Percentiles rank a stretch among this genome's conserved stretches.
phyloP scores from a whole-genome alignment of 306 rosid species.

The Notholithocarpus densiflorus region DNA sequence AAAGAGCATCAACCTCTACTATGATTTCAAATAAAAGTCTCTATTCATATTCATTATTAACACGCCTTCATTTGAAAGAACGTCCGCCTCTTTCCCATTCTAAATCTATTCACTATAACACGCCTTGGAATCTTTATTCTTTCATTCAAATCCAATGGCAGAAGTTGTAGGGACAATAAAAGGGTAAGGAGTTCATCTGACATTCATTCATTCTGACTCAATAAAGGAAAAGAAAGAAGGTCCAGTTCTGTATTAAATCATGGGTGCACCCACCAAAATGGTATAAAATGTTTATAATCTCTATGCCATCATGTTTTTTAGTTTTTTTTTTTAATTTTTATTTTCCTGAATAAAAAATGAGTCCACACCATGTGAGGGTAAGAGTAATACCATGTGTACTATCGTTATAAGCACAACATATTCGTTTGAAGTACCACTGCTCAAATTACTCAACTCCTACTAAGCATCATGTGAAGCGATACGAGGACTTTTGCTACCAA shows the following conservation, averaged over 20 bases:
- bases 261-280: background rate
- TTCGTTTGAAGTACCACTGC: no score
- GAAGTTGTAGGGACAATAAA: background rate
- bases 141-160: background rate
- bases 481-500: fast-evolving
- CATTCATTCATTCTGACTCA: background rate
- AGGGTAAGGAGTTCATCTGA: background rate
- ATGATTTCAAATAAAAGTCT: background rate
- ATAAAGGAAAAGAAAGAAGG: background rate
- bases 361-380: no score
- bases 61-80: conserved; percentile 15
- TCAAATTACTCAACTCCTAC: no score
- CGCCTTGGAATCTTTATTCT: background rate
- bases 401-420: no score
- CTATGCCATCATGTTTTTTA: background rate
- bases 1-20: background rate
- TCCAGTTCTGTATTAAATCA: background rate
- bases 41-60: background rate
- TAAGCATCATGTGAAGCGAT: no score
- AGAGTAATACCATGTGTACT: no score
- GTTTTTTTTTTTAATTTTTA: no score
- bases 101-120: background rate
- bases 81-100: background rate
- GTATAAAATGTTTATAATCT: background rate
- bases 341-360: no score